Evolutionary conservation across 2,329 filamentous ascomycete genomes (phyloP).

Genomic region (Neonectria neomacrospora): DNA sequence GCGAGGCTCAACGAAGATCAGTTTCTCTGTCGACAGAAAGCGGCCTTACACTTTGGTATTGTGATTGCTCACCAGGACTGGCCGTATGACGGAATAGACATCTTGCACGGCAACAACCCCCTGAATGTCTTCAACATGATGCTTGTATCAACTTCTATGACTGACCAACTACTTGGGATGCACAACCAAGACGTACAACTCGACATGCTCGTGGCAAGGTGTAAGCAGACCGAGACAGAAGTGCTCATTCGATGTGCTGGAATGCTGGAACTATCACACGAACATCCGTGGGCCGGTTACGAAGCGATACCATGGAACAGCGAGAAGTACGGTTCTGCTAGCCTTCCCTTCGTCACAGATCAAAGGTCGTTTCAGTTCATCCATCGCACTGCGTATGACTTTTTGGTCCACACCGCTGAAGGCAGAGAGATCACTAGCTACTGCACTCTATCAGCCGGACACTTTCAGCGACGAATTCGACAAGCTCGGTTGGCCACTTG

Average conservation of each 20-base stretch:
- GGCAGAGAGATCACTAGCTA: neutral
- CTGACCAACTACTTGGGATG: neutral
- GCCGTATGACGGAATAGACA: too few species aligned
- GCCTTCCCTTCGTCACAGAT: too few species aligned
- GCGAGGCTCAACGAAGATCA: conserved; percentile 10
- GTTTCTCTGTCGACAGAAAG: conserved; percentile 2
- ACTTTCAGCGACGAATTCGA: neutral
- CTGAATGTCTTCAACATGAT: conserved; percentile 4
- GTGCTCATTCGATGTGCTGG: conserved; percentile 5
- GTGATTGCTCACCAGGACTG: too few species aligned
- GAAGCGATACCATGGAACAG: neutral
- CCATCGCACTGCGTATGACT: conserved; percentile 15
- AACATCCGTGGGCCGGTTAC: accelerated
- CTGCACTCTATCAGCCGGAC: neutral
- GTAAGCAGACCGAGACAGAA: neutral
- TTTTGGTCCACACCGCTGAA: neutral
- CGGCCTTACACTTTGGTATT: conserved; percentile 4
- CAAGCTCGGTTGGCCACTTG: neutral
- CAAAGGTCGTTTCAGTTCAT: neutral
- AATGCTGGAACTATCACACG: neutral
- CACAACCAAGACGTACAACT: neutral
- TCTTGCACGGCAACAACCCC: too few species aligned
- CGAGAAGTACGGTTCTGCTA: neutral
- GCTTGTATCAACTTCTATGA: neutral
- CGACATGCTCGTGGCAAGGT: neutral